Percentiles rank a stretch among this genome's conserved stretches.
Conservation (phyloP, 371 early-diverging fungal genomes). For the Sporodiniella umbellata region DNA sequence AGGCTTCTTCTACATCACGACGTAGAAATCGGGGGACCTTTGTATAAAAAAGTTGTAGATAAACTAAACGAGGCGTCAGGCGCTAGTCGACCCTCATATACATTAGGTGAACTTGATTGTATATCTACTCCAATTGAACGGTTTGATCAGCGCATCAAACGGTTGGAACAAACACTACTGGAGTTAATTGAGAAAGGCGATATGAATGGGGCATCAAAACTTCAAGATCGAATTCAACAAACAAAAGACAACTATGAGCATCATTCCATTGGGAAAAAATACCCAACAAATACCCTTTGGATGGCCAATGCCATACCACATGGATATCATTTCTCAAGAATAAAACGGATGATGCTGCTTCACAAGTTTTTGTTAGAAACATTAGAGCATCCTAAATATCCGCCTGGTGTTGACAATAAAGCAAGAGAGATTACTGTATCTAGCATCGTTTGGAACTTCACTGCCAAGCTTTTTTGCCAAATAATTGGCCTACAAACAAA, state of each 20-base stretch:
- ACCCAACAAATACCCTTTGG: conserved; percentile 5
- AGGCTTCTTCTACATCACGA: too few species aligned
- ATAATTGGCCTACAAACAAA: conserved; percentile 17
- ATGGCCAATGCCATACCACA: conserved; percentile 31
- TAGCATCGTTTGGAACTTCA: conserved; percentile 7
- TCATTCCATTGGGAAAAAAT: too few species aligned
- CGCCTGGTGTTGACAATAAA: conserved; percentile 12
- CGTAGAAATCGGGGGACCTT: too few species aligned
- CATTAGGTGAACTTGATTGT: too few species aligned
- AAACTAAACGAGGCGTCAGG: too few species aligned
- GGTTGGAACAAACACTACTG: conserved; percentile 5
- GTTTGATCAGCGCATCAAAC: too few species aligned
- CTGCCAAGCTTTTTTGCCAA: conserved; percentile 1
- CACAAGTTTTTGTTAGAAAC: conserved; percentile 41
- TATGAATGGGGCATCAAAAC: background rate
- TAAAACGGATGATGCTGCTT: conserved; percentile 37
- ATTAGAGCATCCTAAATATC: background rate
- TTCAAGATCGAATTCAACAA: conserved; percentile 3
- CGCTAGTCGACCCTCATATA: too few species aligned
- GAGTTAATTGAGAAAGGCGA: background rate
- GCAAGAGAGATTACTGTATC: conserved; percentile 2
- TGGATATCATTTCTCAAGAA: conserved; percentile 44
- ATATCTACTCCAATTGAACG: too few species aligned
- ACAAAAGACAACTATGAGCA: conserved; percentile 2
- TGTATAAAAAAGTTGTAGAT: too few species aligned